Base-by-base conservation (phyloP, 2,329 filamentous ascomycete genomes). In the Leptographium procerum region DNA sequence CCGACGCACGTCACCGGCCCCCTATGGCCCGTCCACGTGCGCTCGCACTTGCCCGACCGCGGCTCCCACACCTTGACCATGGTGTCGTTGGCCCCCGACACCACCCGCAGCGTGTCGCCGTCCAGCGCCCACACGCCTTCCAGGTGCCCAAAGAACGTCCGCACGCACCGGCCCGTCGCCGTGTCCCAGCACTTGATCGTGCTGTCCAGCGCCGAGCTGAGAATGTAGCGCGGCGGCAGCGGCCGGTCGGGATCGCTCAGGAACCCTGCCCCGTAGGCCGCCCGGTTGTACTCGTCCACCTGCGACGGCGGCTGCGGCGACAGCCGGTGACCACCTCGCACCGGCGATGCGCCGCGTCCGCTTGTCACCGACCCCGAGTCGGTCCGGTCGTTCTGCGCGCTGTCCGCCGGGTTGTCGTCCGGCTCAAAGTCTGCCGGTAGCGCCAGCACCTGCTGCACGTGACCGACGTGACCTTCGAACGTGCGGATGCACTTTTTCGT, bases 51-150 rank as follows among this genome's bases (percentile, higher is more conserved):
- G 31, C 94, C 94, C 1, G 88, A 91, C 59, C 91, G 78, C 19
- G 92, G 88, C 72, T 97, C 92, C 94, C 94, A 99, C 34, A 81
- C 84, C 75, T 97, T 97, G 66, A 96, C 88, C 84, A 92, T 95
- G 48, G 89, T 86, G 72, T 99, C 94, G 70, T 97, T 91, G 13
- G 89, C 88, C 0, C 91, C 92, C 22, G 87, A 90, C 16, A 97
- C 90, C 19, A 96, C 84, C 13, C 94, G 84, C 58, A 65, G 60
- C 24, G 63, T 62, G 50, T 65, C 24, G 55, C 64, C 64, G 29
- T 61, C 64, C 3, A 99, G 78, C 7, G 89, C 88, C 94, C 94
- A 99, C 24, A 99, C 87, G 34, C 94, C 94, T 71, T 99, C 94
- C 26, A 99, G 82, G 67, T 99, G 94, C 0, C 94, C 94, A 69